These are phyloP conservation scores for Cercospora janseana DNA, from an alignment of 2,329 filamentous ascomycete species.

Conservation along the genomic window DNA sequence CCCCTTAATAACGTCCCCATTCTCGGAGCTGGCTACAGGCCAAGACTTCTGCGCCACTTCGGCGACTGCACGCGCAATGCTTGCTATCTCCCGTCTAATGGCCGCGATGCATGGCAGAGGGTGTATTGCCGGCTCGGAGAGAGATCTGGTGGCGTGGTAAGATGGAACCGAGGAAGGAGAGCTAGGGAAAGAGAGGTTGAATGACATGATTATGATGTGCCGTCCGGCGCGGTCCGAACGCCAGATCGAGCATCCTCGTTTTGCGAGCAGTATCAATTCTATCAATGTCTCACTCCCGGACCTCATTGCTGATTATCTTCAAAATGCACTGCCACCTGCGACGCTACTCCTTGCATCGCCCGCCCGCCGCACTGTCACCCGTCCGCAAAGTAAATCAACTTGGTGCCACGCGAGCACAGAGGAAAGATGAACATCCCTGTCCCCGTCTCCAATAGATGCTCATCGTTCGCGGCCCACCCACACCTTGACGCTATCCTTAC, in stretches of 20 bases:
- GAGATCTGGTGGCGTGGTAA: background rate
- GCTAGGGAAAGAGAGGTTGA: background rate
- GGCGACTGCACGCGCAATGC: background rate
- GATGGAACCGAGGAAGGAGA: background rate
- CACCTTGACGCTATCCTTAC: conserved; percentile 13
- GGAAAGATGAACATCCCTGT: no score
- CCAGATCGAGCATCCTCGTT: background rate
- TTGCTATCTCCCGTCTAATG: background rate
- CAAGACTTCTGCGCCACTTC: conserved; percentile 5
- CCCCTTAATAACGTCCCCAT: conserved; percentile 21
- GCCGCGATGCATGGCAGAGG: conserved; percentile 1
- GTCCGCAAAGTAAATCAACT: background rate
- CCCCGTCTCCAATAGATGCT: conserved; percentile 18
- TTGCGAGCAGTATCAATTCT: background rate
- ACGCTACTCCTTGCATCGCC: background rate
- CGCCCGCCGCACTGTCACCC: background rate
- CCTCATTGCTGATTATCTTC: background rate
- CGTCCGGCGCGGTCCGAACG: background rate
- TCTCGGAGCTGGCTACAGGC: conserved; percentile 1
- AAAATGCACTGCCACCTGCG: background rate
- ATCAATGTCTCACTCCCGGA: background rate
- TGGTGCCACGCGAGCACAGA: background rate
- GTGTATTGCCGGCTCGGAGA: conserved; percentile 1
- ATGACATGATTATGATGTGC: background rate
- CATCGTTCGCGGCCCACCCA: conserved; percentile 6